A percentile compares a stretch with the other conserved stretches of the same genome.
Conservation (phyloP, 805 yeast genomes). For the Candida ulmi region DNA sequence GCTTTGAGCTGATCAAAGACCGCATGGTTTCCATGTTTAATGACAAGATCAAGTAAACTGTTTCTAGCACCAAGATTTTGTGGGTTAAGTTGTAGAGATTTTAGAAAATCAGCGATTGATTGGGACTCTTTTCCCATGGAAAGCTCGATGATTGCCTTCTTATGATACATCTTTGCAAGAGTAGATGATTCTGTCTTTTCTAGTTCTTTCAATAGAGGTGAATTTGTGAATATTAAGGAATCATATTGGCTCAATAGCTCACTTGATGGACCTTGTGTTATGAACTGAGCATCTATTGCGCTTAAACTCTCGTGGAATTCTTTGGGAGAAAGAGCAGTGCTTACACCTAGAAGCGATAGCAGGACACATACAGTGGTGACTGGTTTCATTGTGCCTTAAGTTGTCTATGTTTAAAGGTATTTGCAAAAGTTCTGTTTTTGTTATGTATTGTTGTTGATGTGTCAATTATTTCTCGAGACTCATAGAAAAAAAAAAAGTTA, state of each 20-base stretch:
- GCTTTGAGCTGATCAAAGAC: conserved; percentile 18
- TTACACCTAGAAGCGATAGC: background rate
- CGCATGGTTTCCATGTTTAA: conserved; percentile 47
- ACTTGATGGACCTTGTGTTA: conserved; percentile 16
- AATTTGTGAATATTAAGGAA: conserved; percentile 7
- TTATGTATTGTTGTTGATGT: conserved; percentile 1
- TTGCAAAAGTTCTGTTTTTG: too few relatives aligned
- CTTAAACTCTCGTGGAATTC: conserved; percentile 12
- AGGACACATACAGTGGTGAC: background rate
- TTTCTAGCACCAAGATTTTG: conserved; percentile 41
- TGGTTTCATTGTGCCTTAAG: background rate
- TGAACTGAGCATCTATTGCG: conserved; percentile 12
- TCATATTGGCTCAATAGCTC: conserved; percentile 17
- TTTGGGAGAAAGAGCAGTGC: background rate
- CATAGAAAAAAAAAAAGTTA: too few relatives aligned
- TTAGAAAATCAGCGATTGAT: conserved; percentile 48
- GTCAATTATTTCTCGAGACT: background rate
- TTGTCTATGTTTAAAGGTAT: too few relatives aligned
- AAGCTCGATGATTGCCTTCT: conserved; percentile 56
- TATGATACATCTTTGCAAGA: conserved; percentile 45
- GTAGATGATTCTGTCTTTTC: conserved; percentile 6
- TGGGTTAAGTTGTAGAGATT: conserved; percentile 37
- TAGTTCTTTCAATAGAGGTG: conserved; percentile 1
- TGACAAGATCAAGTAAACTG: conserved; percentile 42
- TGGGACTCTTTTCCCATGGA: conserved; percentile 47